A percentile compares a stretch with the other conserved stretches of the same genome.
Conservation (phyloP, 257 asterid genomes). For the Nicotiana benthamiana region DNA sequence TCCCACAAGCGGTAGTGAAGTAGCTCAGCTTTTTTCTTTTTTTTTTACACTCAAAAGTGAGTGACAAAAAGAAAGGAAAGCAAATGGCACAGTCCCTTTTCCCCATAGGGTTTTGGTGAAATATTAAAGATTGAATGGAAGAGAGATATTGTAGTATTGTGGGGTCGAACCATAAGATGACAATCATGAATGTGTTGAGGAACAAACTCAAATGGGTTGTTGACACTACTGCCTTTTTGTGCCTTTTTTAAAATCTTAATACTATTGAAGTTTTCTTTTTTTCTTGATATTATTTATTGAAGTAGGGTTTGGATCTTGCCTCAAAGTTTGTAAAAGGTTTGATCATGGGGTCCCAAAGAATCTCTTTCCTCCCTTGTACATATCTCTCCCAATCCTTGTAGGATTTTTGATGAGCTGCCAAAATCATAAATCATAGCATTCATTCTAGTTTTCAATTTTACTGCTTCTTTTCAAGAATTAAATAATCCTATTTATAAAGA, state of each 20-base stretch:
- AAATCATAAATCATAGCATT: constrained; percentile 1
- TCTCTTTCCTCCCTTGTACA: background rate
- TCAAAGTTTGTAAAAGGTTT: constrained; percentile 43
- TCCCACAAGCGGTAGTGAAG: background rate
- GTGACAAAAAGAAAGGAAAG: constrained; percentile 1
- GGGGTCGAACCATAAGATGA: constrained; percentile 30
- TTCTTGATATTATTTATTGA: background rate
- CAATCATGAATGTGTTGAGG: constrained; percentile 35
- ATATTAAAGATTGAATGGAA: constrained; percentile 6
- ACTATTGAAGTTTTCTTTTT: background rate
- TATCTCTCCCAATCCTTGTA: background rate
- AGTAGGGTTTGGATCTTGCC: constrained; percentile 27
- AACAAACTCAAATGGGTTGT: constrained; percentile 41
- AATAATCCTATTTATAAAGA: background rate
- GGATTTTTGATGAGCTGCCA: background rate
- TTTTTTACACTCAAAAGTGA: background rate
- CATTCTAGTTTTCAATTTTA: background rate
- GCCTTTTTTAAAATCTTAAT: background rate
- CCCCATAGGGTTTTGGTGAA: background rate
- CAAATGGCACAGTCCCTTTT: background rate
- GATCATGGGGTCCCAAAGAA: constrained; percentile 9
- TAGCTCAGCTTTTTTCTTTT: background rate
- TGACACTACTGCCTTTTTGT: constrained; percentile 13
- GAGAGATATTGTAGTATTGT: constrained; percentile 10
- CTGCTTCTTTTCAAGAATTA: background rate